Base-by-base conservation (phyloP, 805 yeast genomes). In the Lipomyces lipofer region DNA sequence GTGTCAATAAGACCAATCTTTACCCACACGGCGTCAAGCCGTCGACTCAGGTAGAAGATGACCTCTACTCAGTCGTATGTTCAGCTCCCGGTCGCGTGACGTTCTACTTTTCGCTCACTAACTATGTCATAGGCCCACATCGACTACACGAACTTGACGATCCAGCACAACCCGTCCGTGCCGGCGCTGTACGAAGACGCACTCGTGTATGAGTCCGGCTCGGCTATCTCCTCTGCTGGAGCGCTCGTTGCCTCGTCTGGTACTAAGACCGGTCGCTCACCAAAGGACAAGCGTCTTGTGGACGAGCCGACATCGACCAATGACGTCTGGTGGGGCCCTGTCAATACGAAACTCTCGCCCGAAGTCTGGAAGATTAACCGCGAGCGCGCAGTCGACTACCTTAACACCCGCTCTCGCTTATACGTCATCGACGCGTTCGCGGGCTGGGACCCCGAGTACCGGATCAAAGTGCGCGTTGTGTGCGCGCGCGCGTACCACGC, bases 401-500 rank as follows among this genome's bases (percentile, higher is more conserved):
- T 92, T 72, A 87, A 96, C 80, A 92, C 98, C 52, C 86, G 96
- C 75, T 91, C 86, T 66, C 89, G 90, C 72, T 83, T 94, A 67
- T 92, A 86, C 74, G 91, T 92, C 61, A 90, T 92, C 63, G 99
- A 92, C 70, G 98, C 98, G 10, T 92, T 73, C 71, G 99, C 98
- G 45, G 99, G 99, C 63, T 92, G 99, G 99, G 99, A 92, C 73
- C 97, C 97, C 69, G 84, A 88, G 69, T 92, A 92, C 83, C 83
- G 98, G 77, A 82, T 91, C 72, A 92, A 92, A 78, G 95, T 91
- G 56, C 83, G 98, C 75, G 85, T 91, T 62, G 92, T 91, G 52
- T 91, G 97, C 78, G 97, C 98, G 58, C 85, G 99, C 73, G 98
- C 99, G 52, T 92, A 92, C 80, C 99, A 92, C 71, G 98, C 98